Evolutionary conservation across 371 early-diverging fungal genomes (phyloP).

Genomic region (Lichtheimia ramosa): DNA sequence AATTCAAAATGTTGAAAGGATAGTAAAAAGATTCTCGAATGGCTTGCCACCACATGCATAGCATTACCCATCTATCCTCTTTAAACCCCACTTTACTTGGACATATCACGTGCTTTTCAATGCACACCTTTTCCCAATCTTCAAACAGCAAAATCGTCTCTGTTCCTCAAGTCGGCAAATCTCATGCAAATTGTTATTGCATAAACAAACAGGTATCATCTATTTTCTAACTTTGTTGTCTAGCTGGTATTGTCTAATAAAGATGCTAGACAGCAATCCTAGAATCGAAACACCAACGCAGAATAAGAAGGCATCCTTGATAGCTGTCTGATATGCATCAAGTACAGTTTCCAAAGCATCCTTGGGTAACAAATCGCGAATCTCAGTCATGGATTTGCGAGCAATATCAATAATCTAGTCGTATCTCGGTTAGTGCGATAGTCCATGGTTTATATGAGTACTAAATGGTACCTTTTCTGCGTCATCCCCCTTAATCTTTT

Average conservation of each 20-base stretch:
- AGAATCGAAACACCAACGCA: constrained; percentile 29
- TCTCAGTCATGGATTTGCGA: constrained; percentile 45
- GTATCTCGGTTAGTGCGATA: too few relatives aligned
- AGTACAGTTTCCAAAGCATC: constrained; percentile 37
- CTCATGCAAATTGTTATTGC: not conserved
- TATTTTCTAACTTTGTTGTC: constrained; percentile 35
- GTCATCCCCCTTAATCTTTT: constrained; percentile 31
- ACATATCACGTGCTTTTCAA: too few relatives aligned
- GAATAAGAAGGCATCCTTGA: constrained; percentile 35
- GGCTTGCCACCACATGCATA: too few relatives aligned
- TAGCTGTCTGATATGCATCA: constrained; percentile 36
- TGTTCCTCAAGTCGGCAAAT: too few relatives aligned
- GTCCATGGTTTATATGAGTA: too few relatives aligned
- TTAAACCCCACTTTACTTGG: too few relatives aligned
- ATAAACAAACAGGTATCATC: not conserved
- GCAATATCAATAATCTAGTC: constrained; percentile 43
- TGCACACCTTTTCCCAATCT: too few relatives aligned
- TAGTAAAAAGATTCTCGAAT: too few relatives aligned
- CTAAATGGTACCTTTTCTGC: constrained; percentile 24
- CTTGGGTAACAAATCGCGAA: constrained; percentile 33
- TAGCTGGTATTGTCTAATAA: constrained; percentile 48
- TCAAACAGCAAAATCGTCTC: too few relatives aligned
- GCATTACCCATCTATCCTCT: too few relatives aligned
- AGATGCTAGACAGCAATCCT: constrained; percentile 42
- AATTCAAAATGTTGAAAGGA: too few relatives aligned